Evolutionary conservation across 164 flowering plant genomes (phyloP), one percentile per base, ranked within the genome.

Genomic region (Euptelea pleiosperma): DNA sequence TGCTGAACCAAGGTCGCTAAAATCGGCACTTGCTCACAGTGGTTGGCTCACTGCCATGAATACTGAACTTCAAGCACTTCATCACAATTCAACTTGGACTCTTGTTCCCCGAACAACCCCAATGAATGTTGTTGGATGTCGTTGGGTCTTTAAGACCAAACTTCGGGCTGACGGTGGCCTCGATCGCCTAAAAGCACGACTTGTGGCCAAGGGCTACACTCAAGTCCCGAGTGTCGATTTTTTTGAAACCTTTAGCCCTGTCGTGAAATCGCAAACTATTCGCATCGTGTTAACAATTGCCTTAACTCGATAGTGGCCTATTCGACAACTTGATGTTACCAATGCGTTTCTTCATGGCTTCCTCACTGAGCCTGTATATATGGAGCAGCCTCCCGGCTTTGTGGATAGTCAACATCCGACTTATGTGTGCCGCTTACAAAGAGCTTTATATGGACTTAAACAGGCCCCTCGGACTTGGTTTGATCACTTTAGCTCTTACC

Each of bases 111-210:
- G 44, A 1, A 19, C 12, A n/a, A n/a, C n/a, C n/a, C n/a, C n/a
- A n/a, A n/a, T n/a, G 31, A 47, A 47, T 12, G 44, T 59, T 1
- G n/a, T n/a, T n/a, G n/a, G n/a, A n/a, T n/a, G n/a, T n/a, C n/a
- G n/a, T n/a, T n/a, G n/a, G n/a, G n/a, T 50, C 18, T 61, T 25
- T 21, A 61, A 39, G 14, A 51, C 47, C 15, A 61, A 39, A 15
- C 26, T 61, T 7, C 5, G 35, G 1, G 30, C 24, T 12, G 36
- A 61, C 40, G 48, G 48, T 0, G 2, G 15, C 9, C 33, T 61
- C 5, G 48, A 39, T 0, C 9, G 49, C 7, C 35, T 37, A 1
- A 50, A 61, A 8, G 49, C n/a, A n/a, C n/a, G n/a, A n/a, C n/a
- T n/a, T n/a, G n/a, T n/a, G n/a, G n/a, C n/a, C n/a, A n/a, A n/a